Percentiles rank a stretch among this genome's conserved stretches.
These are phyloP conservation scores for Spergularia bocconei DNA, from an alignment of 148 eudicot genomes.

Conservation along the genomic window DNA sequence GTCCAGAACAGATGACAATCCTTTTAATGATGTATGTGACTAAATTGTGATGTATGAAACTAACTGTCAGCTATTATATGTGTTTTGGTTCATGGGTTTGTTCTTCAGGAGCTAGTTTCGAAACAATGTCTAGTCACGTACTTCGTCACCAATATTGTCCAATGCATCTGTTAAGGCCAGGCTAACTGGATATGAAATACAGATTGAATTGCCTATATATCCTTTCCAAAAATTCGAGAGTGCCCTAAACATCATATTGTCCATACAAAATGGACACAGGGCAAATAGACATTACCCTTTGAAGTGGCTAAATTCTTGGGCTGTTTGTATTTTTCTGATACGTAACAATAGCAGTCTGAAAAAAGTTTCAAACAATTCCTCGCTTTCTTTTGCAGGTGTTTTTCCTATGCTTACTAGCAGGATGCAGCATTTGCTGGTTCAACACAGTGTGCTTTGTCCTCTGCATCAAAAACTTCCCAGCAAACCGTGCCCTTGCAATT, in stretches of 20 bases:
- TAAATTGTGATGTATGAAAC: too few species aligned
- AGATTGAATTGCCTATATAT: too few species aligned
- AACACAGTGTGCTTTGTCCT: conserved; percentile 85
- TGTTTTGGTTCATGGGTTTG: too few species aligned
- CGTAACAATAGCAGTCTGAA: not conserved
- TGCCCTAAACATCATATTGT: not conserved
- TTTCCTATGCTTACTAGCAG: conserved; percentile 68
- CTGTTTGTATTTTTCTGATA: not conserved
- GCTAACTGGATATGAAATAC: too few species aligned
- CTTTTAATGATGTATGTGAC: too few species aligned
- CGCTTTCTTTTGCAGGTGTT: conserved; percentile 51
- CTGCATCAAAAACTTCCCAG: conserved; percentile 66
- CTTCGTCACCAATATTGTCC: too few species aligned
- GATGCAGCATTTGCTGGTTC: conserved; percentile 95
- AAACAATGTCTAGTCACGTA: too few species aligned
- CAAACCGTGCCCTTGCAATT: conserved; percentile 63
- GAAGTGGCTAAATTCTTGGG: too few species aligned
- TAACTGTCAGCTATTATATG: too few species aligned
- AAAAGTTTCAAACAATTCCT: not conserved
- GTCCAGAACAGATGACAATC: too few species aligned
- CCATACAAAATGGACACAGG: not conserved
- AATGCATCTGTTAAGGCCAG: too few species aligned
- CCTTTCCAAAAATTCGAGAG: not conserved
- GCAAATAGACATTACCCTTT: not conserved
- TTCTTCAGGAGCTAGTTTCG: too few species aligned